Evolutionary conservation across 805 yeast genomes (phyloP), one percentile per base, ranked within the genome.

Genomic region (Wickerhamomyces bisporus): DNA sequence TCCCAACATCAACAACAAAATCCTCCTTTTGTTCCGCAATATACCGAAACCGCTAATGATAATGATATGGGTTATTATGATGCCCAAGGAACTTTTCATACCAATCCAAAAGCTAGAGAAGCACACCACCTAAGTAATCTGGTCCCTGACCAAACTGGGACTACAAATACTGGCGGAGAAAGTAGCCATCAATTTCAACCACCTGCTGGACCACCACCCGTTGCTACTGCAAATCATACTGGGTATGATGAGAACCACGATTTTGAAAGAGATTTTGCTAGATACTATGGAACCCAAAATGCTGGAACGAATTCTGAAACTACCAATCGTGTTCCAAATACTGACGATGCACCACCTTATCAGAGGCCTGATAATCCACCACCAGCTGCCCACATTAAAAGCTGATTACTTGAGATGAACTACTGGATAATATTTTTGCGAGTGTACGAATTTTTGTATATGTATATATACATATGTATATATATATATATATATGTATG

Each of bases 1-100:
- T 47, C 43, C 7, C 32, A 30, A 12, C 58, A 40, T 40, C 49
- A 32, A 43, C 56, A 55, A 28, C 61, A 66, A 8, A 74, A 71
- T 32, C 71, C 72, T 3, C 74, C 74, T 1, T 77, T 67, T 47
- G 86, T 82, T 1, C 94, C 94, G 0, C 70, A 80, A 3, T 84
- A 84, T 46, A 75, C 87, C 0, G 84, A 65, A 11, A 61, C 66
- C 13, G 79, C 88, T 0, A 79, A 79, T 44, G 86, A 79, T 21
- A 68, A 73, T 33, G 96, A 88, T 55, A 75, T 83, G 55, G 96
- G 96, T 87, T 26, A 65, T 56, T 38, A 52, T 21, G 55, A 52
- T 32, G 33, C 34, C 5, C 48, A 42, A 18, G 58, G 58, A 1
- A 30, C 25, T 9, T 53, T 52, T 44, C 71, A 65, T 43, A 41